Evolutionary conservation across 306 rosid genomes (phyloP), one percentile per base, ranked within the genome.

Genomic region (Rosa lucieae): DNA sequence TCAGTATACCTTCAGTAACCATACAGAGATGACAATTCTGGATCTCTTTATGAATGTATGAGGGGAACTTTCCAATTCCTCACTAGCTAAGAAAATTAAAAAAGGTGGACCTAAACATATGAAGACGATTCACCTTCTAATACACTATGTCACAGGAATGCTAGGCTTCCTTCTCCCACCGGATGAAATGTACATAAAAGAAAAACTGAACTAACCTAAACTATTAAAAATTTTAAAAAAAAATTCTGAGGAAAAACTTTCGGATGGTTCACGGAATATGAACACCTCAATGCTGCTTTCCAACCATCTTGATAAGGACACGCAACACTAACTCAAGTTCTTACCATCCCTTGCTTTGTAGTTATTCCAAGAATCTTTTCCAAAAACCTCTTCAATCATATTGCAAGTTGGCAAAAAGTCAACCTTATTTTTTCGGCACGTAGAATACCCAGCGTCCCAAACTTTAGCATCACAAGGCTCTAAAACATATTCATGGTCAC

Each of bases 321-420:
- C 61, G 82, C 78, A 82, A 55, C 56, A 70, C 78, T 84, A 83
- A 75, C 84, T 89, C 91, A 88, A 82, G 79, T 75, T 89, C 87
- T 88, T 85, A 79, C 87, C 93, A 83, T 90, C 84, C 79, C 87
- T 78, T 82, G 85, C 79, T 87, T 88, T 84, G 82, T 48, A 74
- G 39, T 82, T 72, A 49, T 84, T 68, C 80, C 82, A 58, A 3
- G 82, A 72, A 62, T 85, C 94, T 72, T 87, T 92, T 52, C 97
- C 97, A 74, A 90, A 94, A 82, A 89, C 90, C 88, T 94, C 98
- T 86, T 91, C 90, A 62, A 90, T 94, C 97, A 92, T 89, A 82
- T 85, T 88, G 85, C 97, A 87, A 46, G 97, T 92, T 21, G 98
- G 92, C 79, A 91, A 85, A 72, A 94, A 88, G 81, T 89, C 97